Evolutionary conservation across 2,329 filamentous ascomycete genomes (phyloP), one percentile per base, ranked within the genome.

Genomic region (Colletotrichum sp.): DNA sequence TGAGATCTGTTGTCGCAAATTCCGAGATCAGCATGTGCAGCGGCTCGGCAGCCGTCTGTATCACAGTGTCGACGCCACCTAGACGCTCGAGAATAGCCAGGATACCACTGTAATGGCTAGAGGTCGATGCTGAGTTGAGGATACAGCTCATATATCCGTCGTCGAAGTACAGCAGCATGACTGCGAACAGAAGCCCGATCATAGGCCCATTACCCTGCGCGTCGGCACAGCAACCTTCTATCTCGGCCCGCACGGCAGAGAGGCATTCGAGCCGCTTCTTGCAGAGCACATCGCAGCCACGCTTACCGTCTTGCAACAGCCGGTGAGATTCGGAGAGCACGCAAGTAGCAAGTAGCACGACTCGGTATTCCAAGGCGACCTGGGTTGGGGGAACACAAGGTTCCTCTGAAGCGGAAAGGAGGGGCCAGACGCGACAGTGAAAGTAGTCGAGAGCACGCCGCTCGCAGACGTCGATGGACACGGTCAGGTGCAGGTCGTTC

Each of bases 1-100:
- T 87, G 12, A 88, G 80, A 71, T 88, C 86, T 70, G 85, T 84
- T 0, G 86, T 86, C 4, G 83, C 83, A 62, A 88, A 88, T 64
- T 87, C 85, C 0, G 86, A 87, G 8, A 88, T 72, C 62, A 88
- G 84, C 78, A 88, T 80, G 13, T 85, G 81, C 5, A 84, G 75
- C 2, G 83, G 79, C 24, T 83, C 81, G 5, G 80, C 81, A 1
- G 81, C 79, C 5, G 73, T 79, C 2, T 59, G 73, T 3, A 84
- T 26, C 1, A 82, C 81, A 0, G 72, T 15, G 0, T 79, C 75
- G 66, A 84, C 79, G 13, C 82, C 83, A 0, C 83, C 83, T 1
- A 84, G 78, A 24, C 81, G 80, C 24, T 80, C 79, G 7, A 86
- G 75, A 5, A 86, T 85, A 5, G 85, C 84, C 44, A 83, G 68